Percentiles rank a stretch among this genome's conserved stretches.
Conservation (phyloP, 1,284 basidiomycete species). For the Marasmius tenuissimus region DNA sequence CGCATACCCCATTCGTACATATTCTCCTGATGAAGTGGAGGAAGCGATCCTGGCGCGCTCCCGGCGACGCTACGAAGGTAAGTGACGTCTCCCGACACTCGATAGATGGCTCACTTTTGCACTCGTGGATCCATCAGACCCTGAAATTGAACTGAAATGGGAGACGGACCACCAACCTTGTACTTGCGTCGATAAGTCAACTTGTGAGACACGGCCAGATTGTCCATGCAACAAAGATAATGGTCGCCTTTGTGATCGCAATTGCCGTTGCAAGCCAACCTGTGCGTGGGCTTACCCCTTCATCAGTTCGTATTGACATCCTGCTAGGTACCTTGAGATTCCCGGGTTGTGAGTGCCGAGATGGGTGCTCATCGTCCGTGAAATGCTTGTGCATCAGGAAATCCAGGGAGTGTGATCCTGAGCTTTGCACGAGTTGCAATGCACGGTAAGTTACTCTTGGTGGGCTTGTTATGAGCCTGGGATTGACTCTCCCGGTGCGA, state of each 20-base stretch:
- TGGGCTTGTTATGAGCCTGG: neutral
- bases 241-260: neutral
- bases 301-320: too few relatives aligned
- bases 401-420: slow-evolving; percentile 51
- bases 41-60: too few relatives aligned
- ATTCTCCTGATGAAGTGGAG: too few relatives aligned
- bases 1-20: too few relatives aligned
- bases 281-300: neutral
- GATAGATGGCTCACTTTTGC: neutral
- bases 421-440: slow-evolving; percentile 38
- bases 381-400: slow-evolving; percentile 45
- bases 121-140: neutral
- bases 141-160: neutral
- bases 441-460: slow-evolving; percentile 10
- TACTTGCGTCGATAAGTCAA: neutral
- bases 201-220: neutral
- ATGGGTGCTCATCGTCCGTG: slow-evolving; percentile 27
- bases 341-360: slow-evolving; percentile 43
- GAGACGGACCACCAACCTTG: neutral
- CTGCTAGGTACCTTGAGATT: slow-evolving; percentile 19
- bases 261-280: neutral
- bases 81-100: too few relatives aligned
- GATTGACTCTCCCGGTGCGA: neutral
- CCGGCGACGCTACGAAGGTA: too few relatives aligned
- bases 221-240: neutral